These are phyloP conservation scores for Clathrospora elynae DNA, from an alignment of 2,329 filamentous ascomycete species.

Conservation along the genomic window DNA sequence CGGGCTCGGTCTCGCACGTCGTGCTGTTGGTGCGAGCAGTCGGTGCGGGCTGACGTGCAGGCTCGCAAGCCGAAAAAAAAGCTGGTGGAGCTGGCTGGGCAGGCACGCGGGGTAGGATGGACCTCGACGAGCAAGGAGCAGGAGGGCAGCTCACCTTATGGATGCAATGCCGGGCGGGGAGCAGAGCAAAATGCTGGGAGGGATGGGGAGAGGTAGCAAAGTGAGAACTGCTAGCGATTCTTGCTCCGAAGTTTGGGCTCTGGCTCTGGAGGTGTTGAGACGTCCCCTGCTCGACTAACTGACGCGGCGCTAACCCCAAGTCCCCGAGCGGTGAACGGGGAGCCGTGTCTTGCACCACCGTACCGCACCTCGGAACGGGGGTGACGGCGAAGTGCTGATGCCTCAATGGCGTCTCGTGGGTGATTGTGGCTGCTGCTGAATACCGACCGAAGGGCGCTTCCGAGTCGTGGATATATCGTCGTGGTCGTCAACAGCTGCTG, in stretches of 20 bases:
- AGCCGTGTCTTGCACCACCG: constrained; percentile 26
- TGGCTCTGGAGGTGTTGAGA: constrained; percentile 40
- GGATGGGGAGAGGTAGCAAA: constrained; percentile 36
- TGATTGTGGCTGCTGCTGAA: constrained; percentile 3
- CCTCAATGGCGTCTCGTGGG: not conserved
- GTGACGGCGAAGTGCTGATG: not conserved
- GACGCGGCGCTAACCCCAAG: constrained; percentile 29
- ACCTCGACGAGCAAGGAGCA: constrained; percentile 13
- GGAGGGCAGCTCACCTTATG: constrained; percentile 35
- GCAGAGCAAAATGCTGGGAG: constrained; percentile 30
- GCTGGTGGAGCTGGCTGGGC: constrained; percentile 22
- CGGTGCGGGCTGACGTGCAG: constrained; percentile 35
- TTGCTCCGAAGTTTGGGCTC: constrained; percentile 41
- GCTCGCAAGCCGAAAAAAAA: constrained; percentile 26
- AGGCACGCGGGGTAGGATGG: constrained; percentile 25
- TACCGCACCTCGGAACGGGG: constrained; percentile 14
- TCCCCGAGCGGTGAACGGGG: constrained; percentile 43
- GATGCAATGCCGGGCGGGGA: constrained; percentile 25
- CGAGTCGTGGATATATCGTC: constrained; percentile 5
- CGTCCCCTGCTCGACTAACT: constrained; percentile 34
- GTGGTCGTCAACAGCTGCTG: constrained; percentile 9
- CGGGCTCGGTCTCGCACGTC: constrained; percentile 5
- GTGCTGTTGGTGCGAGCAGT: constrained; percentile 4
- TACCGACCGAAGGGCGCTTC: constrained; percentile 5
- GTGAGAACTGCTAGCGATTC: constrained; percentile 25